phyloP scores from a whole-genome alignment of 1,284 basidiomycete species.

The Anthracocystis panici-leucophaei region DNA sequence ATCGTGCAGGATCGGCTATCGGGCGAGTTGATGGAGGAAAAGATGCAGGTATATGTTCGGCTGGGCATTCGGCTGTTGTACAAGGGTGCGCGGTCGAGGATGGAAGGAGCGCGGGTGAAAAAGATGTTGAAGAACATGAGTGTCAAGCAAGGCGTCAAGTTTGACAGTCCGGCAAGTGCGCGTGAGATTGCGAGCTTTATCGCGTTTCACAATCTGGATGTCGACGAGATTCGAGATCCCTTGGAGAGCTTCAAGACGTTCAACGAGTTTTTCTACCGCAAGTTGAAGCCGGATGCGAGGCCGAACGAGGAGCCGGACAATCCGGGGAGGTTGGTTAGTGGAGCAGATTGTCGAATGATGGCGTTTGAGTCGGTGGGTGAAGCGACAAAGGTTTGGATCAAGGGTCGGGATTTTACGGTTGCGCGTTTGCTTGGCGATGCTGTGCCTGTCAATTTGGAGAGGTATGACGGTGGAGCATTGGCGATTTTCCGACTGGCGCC shows the following conservation, averaged over 20 bases:
- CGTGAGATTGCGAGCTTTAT: constrained; percentile 89
- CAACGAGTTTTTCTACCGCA: constrained; percentile 91
- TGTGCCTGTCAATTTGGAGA: constrained; percentile 72
- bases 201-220: constrained; percentile 86
- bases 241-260: constrained; percentile 86
- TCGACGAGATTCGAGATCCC: constrained; percentile 85
- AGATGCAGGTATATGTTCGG: constrained; percentile 94
- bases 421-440: constrained; percentile 79
- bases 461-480: constrained; percentile 81
- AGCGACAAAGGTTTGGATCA: constrained; percentile 94
- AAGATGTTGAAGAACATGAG: constrained; percentile 87
- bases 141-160: constrained; percentile 94
- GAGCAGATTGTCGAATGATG: constrained; percentile 94
- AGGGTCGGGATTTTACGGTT: constrained; percentile 91
- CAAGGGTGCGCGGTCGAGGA: constrained; percentile 86
- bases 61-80: constrained; percentile 91
- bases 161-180: constrained; percentile 85
- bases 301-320: constrained; percentile 82
- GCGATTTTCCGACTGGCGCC: constrained; percentile 83
- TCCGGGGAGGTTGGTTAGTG: constrained; percentile 81
- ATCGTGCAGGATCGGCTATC: constrained; percentile 76
- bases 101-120: constrained; percentile 88
- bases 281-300: constrained; percentile 84
- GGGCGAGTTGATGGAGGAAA: constrained; percentile 94
- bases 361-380: constrained; percentile 85